A percentile compares a stretch with the other conserved stretches of the same genome.
phyloP scores from a whole-genome alignment of 2,329 filamentous ascomycete species.

The Xylaria sp. region DNA sequence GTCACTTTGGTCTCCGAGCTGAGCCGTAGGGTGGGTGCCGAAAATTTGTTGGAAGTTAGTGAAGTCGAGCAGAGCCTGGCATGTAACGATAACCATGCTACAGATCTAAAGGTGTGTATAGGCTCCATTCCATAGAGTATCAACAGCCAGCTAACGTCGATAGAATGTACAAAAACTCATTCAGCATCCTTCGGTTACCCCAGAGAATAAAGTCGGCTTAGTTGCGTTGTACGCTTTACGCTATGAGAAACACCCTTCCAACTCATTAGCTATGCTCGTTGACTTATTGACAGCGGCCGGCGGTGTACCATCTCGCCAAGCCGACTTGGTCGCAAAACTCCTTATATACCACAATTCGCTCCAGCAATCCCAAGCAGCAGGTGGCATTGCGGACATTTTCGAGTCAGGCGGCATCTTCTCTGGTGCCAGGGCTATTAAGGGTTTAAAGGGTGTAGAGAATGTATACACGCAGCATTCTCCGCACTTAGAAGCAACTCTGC shows the following conservation, averaged over 20 bases:
- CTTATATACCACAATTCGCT: conserved; percentile 86
- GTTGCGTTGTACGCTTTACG: conserved; percentile 94
- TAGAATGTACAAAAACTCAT: conserved; percentile 86
- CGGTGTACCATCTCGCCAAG: conserved; percentile 75
- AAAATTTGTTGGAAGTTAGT: conserved; percentile 92
- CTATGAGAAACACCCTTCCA: conserved; percentile 86
- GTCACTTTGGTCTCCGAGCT: conserved; percentile 95
- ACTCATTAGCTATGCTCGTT: conserved; percentile 80
- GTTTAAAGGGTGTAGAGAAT: conserved; percentile 96
- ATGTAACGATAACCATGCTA: conserved; percentile 92
- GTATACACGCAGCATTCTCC: conserved; percentile 98
- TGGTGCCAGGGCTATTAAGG: conserved; percentile 86
- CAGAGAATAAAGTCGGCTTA: conserved; percentile 84
- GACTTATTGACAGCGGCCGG: conserved; percentile 86
- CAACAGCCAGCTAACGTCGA: conserved; percentile 31
- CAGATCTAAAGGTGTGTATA: conserved; percentile 78
- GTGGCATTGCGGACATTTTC: conserved; percentile 89
- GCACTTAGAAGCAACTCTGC: conserved; percentile 81
- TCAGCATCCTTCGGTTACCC: conserved; percentile 75
- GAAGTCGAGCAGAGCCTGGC: conserved; percentile 96
- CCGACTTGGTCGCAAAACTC: conserved; percentile 81
- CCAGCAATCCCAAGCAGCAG: conserved; percentile 74
- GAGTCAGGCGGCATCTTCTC: conserved; percentile 91
- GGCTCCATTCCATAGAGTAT: neutral
- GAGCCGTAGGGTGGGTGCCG: conserved; percentile 82